phyloP scores from a whole-genome alignment of 768 basidiomycete species.

The Leccinum disarticulatum region DNA sequence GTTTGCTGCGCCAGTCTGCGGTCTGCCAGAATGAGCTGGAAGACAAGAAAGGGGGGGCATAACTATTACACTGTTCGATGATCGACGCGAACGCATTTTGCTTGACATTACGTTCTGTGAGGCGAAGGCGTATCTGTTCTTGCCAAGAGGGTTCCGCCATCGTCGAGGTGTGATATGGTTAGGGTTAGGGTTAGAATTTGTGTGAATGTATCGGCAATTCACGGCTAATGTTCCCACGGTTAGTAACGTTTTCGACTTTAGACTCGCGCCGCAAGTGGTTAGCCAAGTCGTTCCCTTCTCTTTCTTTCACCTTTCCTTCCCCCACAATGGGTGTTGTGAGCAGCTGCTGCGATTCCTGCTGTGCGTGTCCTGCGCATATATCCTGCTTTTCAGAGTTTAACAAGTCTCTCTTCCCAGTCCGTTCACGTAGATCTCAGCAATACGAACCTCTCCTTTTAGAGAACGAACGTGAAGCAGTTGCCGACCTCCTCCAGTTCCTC shows the following conservation, averaged over 20 bases:
- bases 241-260: slow-evolving; percentile 18
- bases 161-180: slow-evolving; percentile 20
- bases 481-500: slow-evolving; percentile 94
- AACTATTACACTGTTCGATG: slow-evolving; percentile 85
- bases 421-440: slow-evolving; percentile 78
- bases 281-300: slow-evolving; percentile 2
- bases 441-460: slow-evolving; percentile 86
- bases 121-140: slow-evolving; percentile 73
- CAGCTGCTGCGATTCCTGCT: slow-evolving; percentile 85
- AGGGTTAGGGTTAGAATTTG: slow-evolving; percentile 29
- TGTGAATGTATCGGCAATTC: slow-evolving; percentile 15
- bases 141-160: slow-evolving; percentile 89
- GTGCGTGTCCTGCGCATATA: slow-evolving; percentile 43
- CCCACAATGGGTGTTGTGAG: slow-evolving; percentile 66
- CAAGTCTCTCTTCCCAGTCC: slow-evolving; percentile 49
- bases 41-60: neutral
- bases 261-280: slow-evolving; percentile 10
- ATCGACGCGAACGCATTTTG: slow-evolving; percentile 81
- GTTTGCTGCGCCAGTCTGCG: slow-evolving; percentile 91
- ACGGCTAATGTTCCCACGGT: slow-evolving; percentile 27
- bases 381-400: slow-evolving; percentile 9
- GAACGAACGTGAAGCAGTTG: slow-evolving; percentile 97
- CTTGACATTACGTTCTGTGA: slow-evolving; percentile 79
- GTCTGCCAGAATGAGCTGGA: slow-evolving; percentile 50
- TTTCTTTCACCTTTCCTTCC: neutral